Conservation (phyloP, 2,329 filamentous ascomycete genomes). For the Cladophialophora yegresii region DNA sequence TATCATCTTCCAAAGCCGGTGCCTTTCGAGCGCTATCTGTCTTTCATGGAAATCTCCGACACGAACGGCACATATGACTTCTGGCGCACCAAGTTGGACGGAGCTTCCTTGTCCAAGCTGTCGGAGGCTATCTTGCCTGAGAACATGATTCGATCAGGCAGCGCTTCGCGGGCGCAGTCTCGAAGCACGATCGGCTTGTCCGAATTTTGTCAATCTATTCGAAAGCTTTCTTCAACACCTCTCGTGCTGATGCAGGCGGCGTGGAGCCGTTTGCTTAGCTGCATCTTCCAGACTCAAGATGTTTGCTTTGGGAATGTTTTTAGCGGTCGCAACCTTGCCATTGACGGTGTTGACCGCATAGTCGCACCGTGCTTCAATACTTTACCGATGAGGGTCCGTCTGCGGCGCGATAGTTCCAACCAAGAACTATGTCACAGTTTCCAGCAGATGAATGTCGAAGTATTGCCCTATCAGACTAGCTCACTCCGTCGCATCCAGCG, state of each 20-base stretch:
- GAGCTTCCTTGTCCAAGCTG: conserved; percentile 28
- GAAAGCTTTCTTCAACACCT: conserved; percentile 61
- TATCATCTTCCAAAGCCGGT: conserved; percentile 52
- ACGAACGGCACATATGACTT: conserved; percentile 59
- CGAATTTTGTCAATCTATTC: conserved; percentile 41
- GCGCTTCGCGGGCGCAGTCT: conserved; percentile 1
- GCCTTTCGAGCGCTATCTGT: conserved; percentile 66
- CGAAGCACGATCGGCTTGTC: conserved; percentile 7
- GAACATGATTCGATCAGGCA: not conserved
- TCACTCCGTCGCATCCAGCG: conserved; percentile 71
- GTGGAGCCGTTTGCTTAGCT: conserved; percentile 67
- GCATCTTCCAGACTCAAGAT: conserved; percentile 60
- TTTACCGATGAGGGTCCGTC: conserved; percentile 66
- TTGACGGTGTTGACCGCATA: conserved; percentile 68
- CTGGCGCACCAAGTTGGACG: conserved; percentile 60
- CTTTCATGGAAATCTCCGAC: conserved; percentile 56
- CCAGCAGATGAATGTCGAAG: conserved; percentile 62
- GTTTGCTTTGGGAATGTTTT: conserved; percentile 87
- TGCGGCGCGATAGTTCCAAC: conserved; percentile 55
- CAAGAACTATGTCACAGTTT: conserved; percentile 61
- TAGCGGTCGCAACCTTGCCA: conserved; percentile 69
- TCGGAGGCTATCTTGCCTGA: conserved; percentile 15
- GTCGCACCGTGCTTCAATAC: conserved; percentile 95
- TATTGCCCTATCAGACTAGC: conserved; percentile 71
- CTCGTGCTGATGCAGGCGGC: conserved; percentile 70